Evolutionary conservation across 2,329 filamentous ascomycete species (phyloP), one percentile per base, ranked within the genome.

Genomic region (Ceratocystis destructans): DNA sequence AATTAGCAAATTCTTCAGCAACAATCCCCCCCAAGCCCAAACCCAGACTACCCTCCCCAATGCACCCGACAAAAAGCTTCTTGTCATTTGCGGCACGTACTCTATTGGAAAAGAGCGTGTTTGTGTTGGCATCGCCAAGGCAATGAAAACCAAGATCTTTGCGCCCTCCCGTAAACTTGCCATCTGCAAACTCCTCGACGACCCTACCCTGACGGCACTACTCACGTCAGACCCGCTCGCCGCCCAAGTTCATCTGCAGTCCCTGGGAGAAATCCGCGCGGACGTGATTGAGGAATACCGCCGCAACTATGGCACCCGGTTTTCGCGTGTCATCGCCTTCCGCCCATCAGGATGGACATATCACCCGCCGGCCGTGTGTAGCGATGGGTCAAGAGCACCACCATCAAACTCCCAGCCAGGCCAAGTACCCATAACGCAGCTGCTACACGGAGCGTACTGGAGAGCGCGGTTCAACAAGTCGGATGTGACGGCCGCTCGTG

Each of bases 71-170:
- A 67, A 69, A 53, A 68, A 73, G 67, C 68, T 99, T 1, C 82
- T 99, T 0, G 89, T 99, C 4, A 84, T 99, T 5, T 95, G 96
- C 68, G 94, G 94, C 57, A 99, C 94, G 0, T 99, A 99, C 76
- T 95, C 89, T 71, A 99, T 99, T 72, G 94, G 94, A 72, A 99
- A 99, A 76, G 94, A 99, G 75, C 87, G 92, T 50, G 92, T 99
- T 70, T 97, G 93, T 73, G 80, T 96, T 41, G 92, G 90, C 55
- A 96, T 99, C 69, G 94, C 94, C 3, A 84, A 87, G 71, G 92
- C 92, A 0, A 80, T 99, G 1, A 80, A 85, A 48, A 89, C 87
- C 70, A 96, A 96, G 73, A 97, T 99, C 69, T 99, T 88, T 72
- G 93, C 93, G 0, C 85, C 90, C 1, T 79, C 90, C 0, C 80